These are phyloP conservation scores for Carex myosuroides DNA, from an alignment of 176 grass and related monocot genomes.

Conservation along the genomic window DNA sequence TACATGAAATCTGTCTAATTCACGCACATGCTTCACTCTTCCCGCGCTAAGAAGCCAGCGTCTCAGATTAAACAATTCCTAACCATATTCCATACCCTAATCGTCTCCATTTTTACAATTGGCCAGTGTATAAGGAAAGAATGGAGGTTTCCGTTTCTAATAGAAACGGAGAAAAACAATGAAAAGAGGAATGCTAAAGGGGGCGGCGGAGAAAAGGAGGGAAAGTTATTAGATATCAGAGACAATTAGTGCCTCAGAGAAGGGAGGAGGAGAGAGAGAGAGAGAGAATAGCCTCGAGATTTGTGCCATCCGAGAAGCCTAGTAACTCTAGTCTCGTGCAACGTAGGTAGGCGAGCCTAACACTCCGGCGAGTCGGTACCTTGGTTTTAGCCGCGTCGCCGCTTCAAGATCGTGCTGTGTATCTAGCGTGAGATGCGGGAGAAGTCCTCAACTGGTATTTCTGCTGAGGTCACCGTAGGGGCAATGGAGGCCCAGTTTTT, in stretches of 20 bases:
- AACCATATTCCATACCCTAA: background rate
- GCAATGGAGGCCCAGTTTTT: slow-evolving; percentile 11
- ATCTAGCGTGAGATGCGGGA: background rate
- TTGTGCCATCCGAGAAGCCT: background rate
- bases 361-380: background rate
- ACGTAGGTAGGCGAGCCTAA: background rate
- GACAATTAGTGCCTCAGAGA: background rate
- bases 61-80: background rate
- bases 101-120: background rate
- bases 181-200: slow-evolving; percentile 2
- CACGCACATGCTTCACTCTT: background rate
- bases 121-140: background rate
- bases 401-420: background rate
- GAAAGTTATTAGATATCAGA: background rate
- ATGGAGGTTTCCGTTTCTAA: background rate
- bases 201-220: slow-evolving; percentile 25
- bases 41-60: slow-evolving; percentile 9
- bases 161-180: background rate
- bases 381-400: background rate
- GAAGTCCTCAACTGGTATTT: background rate
- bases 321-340: background rate
- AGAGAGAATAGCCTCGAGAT: background rate
- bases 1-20: background rate
- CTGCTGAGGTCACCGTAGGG: background rate
- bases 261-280: background rate